These are phyloP conservation scores for Cordyceps fumosorosea DNA, from an alignment of 2,329 filamentous ascomycete genomes.

Conservation along the genomic window DNA sequence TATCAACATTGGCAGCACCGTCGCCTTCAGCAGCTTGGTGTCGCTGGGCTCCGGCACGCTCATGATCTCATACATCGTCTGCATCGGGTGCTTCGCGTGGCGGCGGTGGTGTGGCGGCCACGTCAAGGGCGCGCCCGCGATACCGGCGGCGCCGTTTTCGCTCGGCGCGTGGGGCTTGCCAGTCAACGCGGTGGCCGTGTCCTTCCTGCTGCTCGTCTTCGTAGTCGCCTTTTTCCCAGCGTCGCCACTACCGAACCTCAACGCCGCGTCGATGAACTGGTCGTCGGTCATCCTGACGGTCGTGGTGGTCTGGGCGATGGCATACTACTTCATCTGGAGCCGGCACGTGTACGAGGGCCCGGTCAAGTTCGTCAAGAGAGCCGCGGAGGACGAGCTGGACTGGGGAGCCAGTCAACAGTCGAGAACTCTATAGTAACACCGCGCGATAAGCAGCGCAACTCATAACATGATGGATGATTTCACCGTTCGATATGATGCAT, in stretches of 20 bases:
- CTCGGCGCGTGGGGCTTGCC: slow-evolving; percentile 35
- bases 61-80: slow-evolving; percentile 45
- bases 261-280: slow-evolving; percentile 41
- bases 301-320: slow-evolving; percentile 31
- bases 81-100: slow-evolving; percentile 36
- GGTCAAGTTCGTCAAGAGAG: slow-evolving; percentile 10
- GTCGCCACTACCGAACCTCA: slow-evolving; percentile 26
- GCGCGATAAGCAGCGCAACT: not conserved
- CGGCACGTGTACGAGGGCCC: slow-evolving; percentile 14
- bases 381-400: not conserved
- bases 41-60: slow-evolving; percentile 43
- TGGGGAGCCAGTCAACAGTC: not conserved
- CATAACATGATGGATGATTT: not conserved
- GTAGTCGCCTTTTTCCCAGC: slow-evolving; percentile 44
- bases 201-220: slow-evolving; percentile 38
- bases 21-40: slow-evolving; percentile 47
- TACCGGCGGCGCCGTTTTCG: slow-evolving; percentile 19
- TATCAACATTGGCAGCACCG: slow-evolving; percentile 44
- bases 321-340: slow-evolving; percentile 31
- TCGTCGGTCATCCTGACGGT: slow-evolving; percentile 35
- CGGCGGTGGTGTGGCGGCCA: slow-evolving; percentile 25
- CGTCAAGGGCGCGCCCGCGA: not conserved
- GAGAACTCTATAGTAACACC: not conserved
- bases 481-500: not conserved
- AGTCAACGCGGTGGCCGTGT: slow-evolving; percentile 35